Conservation (phyloP, 257 asterid genomes). For the Capsicum chinense region DNA sequence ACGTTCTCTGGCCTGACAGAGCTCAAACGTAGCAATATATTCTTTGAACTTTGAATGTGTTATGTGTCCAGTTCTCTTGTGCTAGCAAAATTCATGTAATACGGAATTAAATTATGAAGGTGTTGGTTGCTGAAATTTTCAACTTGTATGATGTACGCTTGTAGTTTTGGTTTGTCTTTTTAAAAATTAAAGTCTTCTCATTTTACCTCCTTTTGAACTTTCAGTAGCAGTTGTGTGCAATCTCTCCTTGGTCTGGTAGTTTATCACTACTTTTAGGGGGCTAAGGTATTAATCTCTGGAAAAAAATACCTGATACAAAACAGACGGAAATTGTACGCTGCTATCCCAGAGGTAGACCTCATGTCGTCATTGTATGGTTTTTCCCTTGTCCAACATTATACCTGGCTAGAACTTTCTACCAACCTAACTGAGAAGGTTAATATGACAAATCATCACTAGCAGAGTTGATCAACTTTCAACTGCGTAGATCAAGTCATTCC, state of each 20-base stretch:
- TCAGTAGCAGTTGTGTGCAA: neutral
- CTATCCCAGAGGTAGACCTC: neutral
- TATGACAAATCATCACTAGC: neutral
- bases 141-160: neutral
- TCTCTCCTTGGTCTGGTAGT: too few relatives aligned
- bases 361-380: neutral
- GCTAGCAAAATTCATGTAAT: neutral
- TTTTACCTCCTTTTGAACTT: neutral
- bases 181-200: neutral
- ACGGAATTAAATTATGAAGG: neutral
- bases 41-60: neutral
- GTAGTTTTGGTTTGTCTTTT: neutral
- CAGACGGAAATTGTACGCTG: neutral
- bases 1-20: neutral
- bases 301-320: neutral
- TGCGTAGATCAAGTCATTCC: neutral
- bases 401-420: neutral
- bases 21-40: neutral
- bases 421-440: neutral
- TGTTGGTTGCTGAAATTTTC: neutral
- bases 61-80: neutral
- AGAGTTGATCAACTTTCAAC: neutral
- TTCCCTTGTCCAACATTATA: neutral
- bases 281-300: neutral
- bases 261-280: neutral